Evolutionary conservation across 768 basidiomycete species (phyloP), one percentile per base, ranked within the genome.

Genomic region (Kwoniella shandongensis): DNA sequence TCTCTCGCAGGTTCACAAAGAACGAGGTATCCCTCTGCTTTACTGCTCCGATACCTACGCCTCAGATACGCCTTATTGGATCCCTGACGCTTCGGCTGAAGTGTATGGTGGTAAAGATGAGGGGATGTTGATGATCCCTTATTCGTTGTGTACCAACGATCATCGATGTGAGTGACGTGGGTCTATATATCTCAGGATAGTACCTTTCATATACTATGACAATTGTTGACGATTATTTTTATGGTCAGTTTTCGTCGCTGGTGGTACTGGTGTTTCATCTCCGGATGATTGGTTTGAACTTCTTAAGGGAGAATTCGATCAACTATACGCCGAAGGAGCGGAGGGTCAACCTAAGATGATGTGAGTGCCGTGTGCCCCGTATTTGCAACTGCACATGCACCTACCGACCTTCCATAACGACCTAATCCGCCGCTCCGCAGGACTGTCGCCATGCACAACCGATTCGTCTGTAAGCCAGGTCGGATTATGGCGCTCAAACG

Each of bases 401-500:
- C n/a, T n/a, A n/a, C n/a, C 20, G 5, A 26, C 32, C 22, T 55
- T 50, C 29, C 42, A 46, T 45, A 42, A 58, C 39, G 7, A 11
- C 11, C 36, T 38, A n/a, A n/a, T n/a, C n/a, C n/a, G n/a, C n/a
- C n/a, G n/a, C n/a, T n/a, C n/a, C 25, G 10, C 44, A 60, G 52
- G 66, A 67, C 66, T 11, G 57, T 71, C 45, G 69, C 66, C 3
- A 63, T 71, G 54, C 69, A 71, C 58, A 66, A 63, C 38, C 64
- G 69, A 8, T 51, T 71, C 26, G 41, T 68, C 42, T 55, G 69
- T 44, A 71, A 71, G 42, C 67, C 66, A 15, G 61, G 66, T 7
- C 47, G 66, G 4, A 48, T 63, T 29, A 62, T 61, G 55, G 65
- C 65, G 1, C 49, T 64, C n/a, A 61, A 63, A 41, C 53, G 55